Percentiles rank a stretch among this genome's conserved stretches.
Evolutionary conservation across 2,329 filamentous ascomycete species (phyloP).

Genomic region (Orbilia ellipsospora): DNA sequence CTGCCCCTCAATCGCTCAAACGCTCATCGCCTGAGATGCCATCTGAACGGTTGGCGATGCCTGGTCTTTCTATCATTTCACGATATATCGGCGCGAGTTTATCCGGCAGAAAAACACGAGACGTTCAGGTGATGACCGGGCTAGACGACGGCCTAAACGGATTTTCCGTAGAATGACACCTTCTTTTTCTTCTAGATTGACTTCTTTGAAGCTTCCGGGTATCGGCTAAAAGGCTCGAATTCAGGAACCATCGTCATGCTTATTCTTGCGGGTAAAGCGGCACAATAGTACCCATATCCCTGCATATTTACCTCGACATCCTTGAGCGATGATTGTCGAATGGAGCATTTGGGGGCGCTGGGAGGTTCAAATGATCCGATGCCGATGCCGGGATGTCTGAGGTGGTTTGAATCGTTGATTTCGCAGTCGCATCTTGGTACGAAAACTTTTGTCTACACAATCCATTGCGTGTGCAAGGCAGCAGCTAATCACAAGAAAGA

Average conservation of each 20-base stretch:
- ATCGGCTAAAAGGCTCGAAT: conserved; percentile 44
- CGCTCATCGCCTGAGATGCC: background rate
- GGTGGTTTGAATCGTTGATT: background rate
- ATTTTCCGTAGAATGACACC: background rate
- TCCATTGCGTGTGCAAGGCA: conserved; percentile 7
- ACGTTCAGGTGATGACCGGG: background rate
- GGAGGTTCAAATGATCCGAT: background rate
- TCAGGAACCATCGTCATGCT: conserved; percentile 34
- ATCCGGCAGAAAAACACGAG: conserved; percentile 22
- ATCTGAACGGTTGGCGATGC: conserved; percentile 7
- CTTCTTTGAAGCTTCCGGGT: conserved; percentile 17
- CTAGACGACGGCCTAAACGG: background rate
- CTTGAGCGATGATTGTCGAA: background rate
- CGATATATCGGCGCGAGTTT: conserved; percentile 28
- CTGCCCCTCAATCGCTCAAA: conserved; percentile 2
- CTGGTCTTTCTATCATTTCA: conserved; percentile 2
- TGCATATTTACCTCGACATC: conserved; percentile 2
- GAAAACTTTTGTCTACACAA: background rate
- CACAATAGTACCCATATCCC: conserved; percentile 40
- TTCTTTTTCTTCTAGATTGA: background rate
- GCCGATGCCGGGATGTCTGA: background rate
- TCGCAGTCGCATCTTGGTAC: background rate
- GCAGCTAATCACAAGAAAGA: background rate
- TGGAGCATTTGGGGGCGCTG: background rate
- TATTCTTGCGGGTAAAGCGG: conserved; percentile 47